Base-by-base conservation (phyloP, 495 filamentous ascomycete genomes). In the Lentithecium fluviatile region DNA sequence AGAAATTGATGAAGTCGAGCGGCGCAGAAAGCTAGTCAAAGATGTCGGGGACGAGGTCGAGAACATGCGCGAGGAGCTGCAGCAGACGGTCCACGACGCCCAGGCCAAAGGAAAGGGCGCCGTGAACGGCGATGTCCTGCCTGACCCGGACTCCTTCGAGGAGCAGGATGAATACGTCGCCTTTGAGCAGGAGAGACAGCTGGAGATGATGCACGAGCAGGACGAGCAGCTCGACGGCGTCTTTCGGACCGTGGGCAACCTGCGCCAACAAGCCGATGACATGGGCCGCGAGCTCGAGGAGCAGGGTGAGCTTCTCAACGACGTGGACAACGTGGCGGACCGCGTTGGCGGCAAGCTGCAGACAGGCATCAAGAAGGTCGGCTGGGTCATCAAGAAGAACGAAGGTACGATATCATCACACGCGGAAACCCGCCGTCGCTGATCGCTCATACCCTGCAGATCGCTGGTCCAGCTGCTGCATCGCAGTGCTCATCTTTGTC, bases 241-340 rank as follows among this genome's bases (percentile, higher is more conserved):
- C 42, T 96, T 90, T 69, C 83, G 84, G 65, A 97, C 94, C 1
- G 94, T 98, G 36, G 92, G 90, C 0, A 96, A 89, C 69, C 70
- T 98, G 68, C 77, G 91, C 51, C 79, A 87, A 71, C 93, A 97
- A 79, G 95, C 95, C 15, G 84, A 94, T 75, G 86, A 88, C 62
- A 97, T 98, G 93, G 92, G 92, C 7, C 77, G 93, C 53, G 94
- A 98, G 75, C 77, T 98, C 47, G 95, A 96, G 73, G 93, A 97
- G 73, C 94, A 98, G 80, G 80, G 77, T 20, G 87, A 89, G 69
- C 77, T 90, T 75, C 78, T 98, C 48, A 85, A 90, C 54, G 84
- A 87, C 53, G 86, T 91, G 50, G 91, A 97, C 76, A 81, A 77
- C 5, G 70, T 96, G 59, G 88, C 88, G 10, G 92, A 96, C 71